Evolutionary conservation across 1,139 yeast species (phyloP).

Genomic region (Tardiomyces depauwii): DNA sequence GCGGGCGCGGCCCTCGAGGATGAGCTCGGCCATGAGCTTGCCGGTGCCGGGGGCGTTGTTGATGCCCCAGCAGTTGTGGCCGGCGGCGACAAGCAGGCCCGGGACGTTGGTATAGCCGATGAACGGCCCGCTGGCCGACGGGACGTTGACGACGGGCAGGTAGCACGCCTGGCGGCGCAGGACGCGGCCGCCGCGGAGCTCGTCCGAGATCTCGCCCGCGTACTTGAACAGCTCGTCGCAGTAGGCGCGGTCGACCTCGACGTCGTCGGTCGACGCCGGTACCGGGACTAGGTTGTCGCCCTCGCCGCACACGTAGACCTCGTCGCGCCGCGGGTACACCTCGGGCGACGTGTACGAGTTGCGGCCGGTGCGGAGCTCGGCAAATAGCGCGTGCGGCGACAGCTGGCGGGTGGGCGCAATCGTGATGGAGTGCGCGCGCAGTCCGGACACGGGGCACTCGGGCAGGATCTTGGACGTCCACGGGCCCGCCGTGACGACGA

Average conservation of each 20-base stretch:
- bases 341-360: conserved; percentile 70
- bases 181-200: conserved; percentile 63
- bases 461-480: conserved; percentile 91
- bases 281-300: conserved; percentile 85
- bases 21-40: conserved; percentile 74
- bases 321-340: conserved; percentile 89
- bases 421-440: conserved; percentile 91
- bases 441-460: conserved; percentile 84
- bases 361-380: conserved; percentile 66
- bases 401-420: conserved; percentile 64
- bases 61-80: conserved; percentile 98
- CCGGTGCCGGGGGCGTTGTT: conserved; percentile 98
- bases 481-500: conserved; percentile 85
- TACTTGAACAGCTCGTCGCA: conserved; percentile 80
- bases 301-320: conserved; percentile 95
- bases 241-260: conserved; percentile 74
- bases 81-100: conserved; percentile 71
- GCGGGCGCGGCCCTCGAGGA: conserved; percentile 72
- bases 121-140: conserved; percentile 85
- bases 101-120: conserved; percentile 87
- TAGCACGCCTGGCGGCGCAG: conserved; percentile 90
- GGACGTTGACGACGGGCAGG: conserved; percentile 86
- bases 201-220: conserved; percentile 69
- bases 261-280: conserved; percentile 92
- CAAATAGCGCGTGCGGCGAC: conserved; percentile 87